A percentile compares a stretch with the other conserved stretches of the same genome.
Evolutionary conservation across 108 stramenopile species (phyloP).

Genomic region (Mediolabrus comicus): DNA sequence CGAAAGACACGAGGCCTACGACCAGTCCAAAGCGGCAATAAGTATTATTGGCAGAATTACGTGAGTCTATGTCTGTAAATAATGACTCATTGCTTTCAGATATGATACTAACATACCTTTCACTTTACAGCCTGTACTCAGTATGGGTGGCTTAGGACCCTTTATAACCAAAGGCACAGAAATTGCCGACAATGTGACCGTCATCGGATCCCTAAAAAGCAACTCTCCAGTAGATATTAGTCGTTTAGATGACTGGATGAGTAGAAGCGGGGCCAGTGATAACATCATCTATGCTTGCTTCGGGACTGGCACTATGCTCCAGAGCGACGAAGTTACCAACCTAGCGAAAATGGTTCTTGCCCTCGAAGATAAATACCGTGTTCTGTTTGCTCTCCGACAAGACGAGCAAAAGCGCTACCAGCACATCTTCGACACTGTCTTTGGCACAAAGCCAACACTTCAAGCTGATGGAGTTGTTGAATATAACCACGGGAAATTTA

Average conservation of each 20-base stretch:
- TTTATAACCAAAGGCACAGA: neutral
- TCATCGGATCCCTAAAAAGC: constrained; percentile 6
- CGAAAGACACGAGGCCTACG: neutral
- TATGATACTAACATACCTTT: no score
- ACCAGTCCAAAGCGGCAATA: neutral
- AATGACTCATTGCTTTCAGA: no score
- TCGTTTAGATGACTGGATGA: neutral
- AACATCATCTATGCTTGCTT: constrained; percentile 16
- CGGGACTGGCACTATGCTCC: constrained; percentile 16
- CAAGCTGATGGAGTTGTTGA: neutral
- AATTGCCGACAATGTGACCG: constrained; percentile 12
- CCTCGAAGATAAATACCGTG: neutral
- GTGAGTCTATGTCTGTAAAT: neutral
- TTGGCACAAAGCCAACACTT: constrained; percentile 5
- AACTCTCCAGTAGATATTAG: neutral
- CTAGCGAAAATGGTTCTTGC: neutral
- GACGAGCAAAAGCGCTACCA: constrained; percentile 3
- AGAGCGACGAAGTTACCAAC: neutral
- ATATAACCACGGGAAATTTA: neutral
- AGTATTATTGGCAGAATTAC: constrained; percentile 13
- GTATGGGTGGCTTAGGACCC: constrained; percentile 5
- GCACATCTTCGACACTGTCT: neutral
- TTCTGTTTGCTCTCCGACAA: constrained; percentile 4
- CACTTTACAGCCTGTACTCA: neutral
- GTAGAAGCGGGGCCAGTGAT: neutral